phyloP scores from a whole-genome alignment of 2,329 filamentous ascomycete genomes.

The Fusarium devonianum region DNA sequence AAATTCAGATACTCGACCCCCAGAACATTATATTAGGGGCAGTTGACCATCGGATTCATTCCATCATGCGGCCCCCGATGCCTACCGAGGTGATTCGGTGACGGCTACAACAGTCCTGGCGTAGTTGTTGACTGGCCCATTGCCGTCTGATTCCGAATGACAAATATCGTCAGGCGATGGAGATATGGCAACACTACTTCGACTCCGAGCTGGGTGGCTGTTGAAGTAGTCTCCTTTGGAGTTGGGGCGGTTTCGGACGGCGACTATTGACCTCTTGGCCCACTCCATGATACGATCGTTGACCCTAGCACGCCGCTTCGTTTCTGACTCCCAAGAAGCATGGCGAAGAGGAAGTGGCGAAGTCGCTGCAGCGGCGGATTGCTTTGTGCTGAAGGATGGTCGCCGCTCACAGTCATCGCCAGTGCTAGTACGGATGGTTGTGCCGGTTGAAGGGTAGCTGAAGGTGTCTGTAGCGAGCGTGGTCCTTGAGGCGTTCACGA shows the following conservation, averaged over 20 bases:
- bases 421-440: constrained; percentile 38
- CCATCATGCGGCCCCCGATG: constrained; percentile 20
- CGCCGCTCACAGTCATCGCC: constrained; percentile 35
- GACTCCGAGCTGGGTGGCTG: constrained; percentile 16
- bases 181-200: constrained; percentile 28
- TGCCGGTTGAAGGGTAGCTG: constrained; percentile 37
- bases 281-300: constrained; percentile 46
- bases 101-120: constrained; percentile 23
- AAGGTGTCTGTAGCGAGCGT: constrained; percentile 40
- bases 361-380: constrained; percentile 6
- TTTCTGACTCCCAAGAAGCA: constrained; percentile 41
- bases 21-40: constrained; percentile 16
- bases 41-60: constrained; percentile 2
- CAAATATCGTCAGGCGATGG: constrained; percentile 27
- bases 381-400: constrained; percentile 9
- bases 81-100: constrained; percentile 23
- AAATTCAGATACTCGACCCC: constrained; percentile 21
- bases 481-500: constrained; percentile 44
- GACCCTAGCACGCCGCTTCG: constrained; percentile 41
- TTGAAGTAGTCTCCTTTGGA: constrained; percentile 36
- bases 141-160: constrained; percentile 25
- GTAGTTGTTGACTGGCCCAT: constrained; percentile 11
- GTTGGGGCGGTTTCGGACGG: constrained; percentile 38
- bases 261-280: constrained; percentile 45
- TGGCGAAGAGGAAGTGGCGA: constrained; percentile 37